Evolutionary conservation across 306 rosid genomes (phyloP), one percentile per base, ranked within the genome.

Genomic region (Cyclanthera cordifolia): DNA sequence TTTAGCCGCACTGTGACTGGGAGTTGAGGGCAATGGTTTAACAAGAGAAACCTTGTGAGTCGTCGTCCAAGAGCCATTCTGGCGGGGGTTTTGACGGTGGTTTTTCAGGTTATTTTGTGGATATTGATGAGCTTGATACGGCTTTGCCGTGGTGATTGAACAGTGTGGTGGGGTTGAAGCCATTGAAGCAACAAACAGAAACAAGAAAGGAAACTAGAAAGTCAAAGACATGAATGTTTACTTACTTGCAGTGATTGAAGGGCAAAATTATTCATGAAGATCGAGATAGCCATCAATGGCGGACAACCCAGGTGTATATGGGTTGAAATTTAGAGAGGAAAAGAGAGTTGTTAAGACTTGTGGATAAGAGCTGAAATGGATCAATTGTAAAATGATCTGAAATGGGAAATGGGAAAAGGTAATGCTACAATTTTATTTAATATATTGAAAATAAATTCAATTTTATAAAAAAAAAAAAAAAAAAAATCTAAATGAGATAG

Each of bases 131-230:
- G 51, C 73, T 13, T 77, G 87, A 77, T 72, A 82, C 0, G 85
- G 85, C 78, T 81, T 80, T 23, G 88, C 57, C 4, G 81, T 49
- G 15, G 87, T 67, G 79, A 75, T 71, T 27, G 96, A 84, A 51
- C 88, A 85, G 73, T 84, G 84, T 0, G 92, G 95, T 6, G 80
- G 97, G 12, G 79, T 86, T 10, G 92, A 86, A 58, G 92, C 92
- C 92, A 86, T 86, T 59, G 39, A 12, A 14, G 2, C 4, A 9
- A 15, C 43, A 32, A 3, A 39, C 23, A 45, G 5, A 14, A 13
- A 11, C 19, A 11, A 47, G 13, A 55, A 6, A 56, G 8, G 7
- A 34, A 34, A 4, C 41, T 34, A 34, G 41, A 34, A 34, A 34
- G 8, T 11, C 43, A 37, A 7, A 37, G 43, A 37, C 1, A 37